phyloP scores from a whole-genome alignment of 2,329 filamentous ascomycete species.

The Cercospora sp. region DNA sequence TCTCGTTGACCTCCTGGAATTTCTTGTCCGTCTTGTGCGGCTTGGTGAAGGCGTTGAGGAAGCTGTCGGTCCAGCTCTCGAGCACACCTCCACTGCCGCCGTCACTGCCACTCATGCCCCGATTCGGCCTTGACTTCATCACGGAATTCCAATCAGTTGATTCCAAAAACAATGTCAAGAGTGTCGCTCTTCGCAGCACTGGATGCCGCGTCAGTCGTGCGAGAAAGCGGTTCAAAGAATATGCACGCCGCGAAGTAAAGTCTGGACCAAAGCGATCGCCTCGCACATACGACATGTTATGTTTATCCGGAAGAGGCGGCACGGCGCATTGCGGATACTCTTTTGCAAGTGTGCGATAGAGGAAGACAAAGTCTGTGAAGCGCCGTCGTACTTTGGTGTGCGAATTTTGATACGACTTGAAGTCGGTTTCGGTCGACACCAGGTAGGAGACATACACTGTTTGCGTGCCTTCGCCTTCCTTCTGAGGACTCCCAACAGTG shows the following conservation, averaged over 20 bases:
- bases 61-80: constrained; percentile 91
- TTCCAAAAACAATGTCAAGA: constrained; percentile 89
- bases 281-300: constrained; percentile 98
- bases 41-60: constrained; percentile 96
- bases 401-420: constrained; percentile 84
- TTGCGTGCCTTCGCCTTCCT: constrained; percentile 95
- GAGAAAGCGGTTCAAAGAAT: constrained; percentile 89
- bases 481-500: constrained; percentile 77
- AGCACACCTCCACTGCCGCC: constrained; percentile 69
- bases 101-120: constrained; percentile 52
- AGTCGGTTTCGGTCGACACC: constrained; percentile 89
- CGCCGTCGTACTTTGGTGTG: constrained; percentile 79
- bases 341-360: constrained; percentile 83
- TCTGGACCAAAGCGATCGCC: constrained; percentile 93
- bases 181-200: constrained; percentile 75
- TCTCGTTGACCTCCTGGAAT: constrained; percentile 91
- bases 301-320: constrained; percentile 93
- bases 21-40: constrained; percentile 92
- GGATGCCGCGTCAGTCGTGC: constrained; percentile 84
- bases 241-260: constrained; percentile 84
- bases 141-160: constrained; percentile 94
- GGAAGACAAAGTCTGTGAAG: constrained; percentile 96
- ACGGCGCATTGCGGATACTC: constrained; percentile 92
- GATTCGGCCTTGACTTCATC: constrained; percentile 75
- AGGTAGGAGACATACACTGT: constrained; percentile 96